Evolutionary conservation across 208 protist genomes (phyloP).

Genomic region (Trypanosoma platydactyli): DNA sequence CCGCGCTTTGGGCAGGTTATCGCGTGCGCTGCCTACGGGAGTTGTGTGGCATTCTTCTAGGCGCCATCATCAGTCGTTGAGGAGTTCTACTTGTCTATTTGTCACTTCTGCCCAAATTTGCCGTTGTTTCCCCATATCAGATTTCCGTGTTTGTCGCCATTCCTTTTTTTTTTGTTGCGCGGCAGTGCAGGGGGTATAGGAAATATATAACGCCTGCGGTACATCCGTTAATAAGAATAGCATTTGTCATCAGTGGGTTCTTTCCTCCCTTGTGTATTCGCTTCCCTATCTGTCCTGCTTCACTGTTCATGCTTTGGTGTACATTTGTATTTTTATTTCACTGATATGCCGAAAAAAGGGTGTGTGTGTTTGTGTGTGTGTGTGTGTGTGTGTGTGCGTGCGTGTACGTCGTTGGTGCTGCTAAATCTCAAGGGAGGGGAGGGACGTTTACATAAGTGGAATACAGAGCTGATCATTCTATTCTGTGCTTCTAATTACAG

Average conservation of each 20-base stretch:
- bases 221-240: too few species aligned
- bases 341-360: background rate
- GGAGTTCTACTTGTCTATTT: background rate
- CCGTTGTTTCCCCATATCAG: too few species aligned
- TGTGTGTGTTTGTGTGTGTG: slow-evolving; percentile 6
- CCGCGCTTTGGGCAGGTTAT: slow-evolving; percentile 65
- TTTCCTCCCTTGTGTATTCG: too few species aligned
- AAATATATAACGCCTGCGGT: too few species aligned
- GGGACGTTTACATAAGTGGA: background rate
- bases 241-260: too few species aligned
- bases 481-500: background rate
- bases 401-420: background rate
- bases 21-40: slow-evolving; percentile 25
- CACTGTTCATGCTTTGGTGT: slow-evolving; percentile 4
- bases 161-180: slow-evolving; percentile 8
- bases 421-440: background rate
- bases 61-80: background rate
- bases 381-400: slow-evolving; percentile 8
- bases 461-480: background rate
- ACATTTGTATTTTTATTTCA: background rate
- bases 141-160: background rate
- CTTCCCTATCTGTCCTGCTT: too few species aligned
- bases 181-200: too few species aligned
- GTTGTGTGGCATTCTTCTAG: slow-evolving; percentile 8
- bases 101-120: too few species aligned